phyloP scores from a whole-genome alignment of 2,329 filamentous ascomycete species.

The Nannizzia gypsea region DNA sequence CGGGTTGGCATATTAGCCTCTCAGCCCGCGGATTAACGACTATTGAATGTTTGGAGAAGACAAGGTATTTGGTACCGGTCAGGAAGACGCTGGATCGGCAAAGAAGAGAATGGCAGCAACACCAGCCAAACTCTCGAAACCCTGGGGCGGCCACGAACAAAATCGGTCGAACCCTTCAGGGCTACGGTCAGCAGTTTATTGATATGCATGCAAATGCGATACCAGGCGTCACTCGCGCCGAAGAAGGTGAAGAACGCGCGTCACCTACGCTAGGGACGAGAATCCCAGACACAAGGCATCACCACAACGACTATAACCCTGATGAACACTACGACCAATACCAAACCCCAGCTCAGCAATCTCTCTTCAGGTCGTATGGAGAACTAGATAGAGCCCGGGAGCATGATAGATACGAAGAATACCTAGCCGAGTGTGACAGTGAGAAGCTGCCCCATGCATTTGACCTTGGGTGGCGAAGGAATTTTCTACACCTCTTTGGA shows the following conservation, averaged over 20 bases:
- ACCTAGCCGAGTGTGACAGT: conserved; percentile 81
- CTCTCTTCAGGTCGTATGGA: conserved; percentile 38
- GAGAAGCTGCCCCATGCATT: conserved; percentile 86
- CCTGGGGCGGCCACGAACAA: conserved; percentile 23
- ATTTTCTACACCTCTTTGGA: conserved; percentile 73
- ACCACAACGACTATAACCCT: conserved; percentile 10
- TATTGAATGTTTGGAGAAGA: conserved; percentile 93
- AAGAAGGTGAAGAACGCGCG: conserved; percentile 61
- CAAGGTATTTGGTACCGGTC: conserved; percentile 75
- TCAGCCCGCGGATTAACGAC: conserved; percentile 74
- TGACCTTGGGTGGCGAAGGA: conserved; percentile 71
- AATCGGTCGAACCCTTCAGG: conserved; percentile 39
- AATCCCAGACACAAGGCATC: not conserved
- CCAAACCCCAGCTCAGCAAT: conserved; percentile 36
- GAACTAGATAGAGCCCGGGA: conserved; percentile 53
- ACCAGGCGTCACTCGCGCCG: conserved; percentile 65
- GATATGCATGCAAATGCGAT: conserved; percentile 73
- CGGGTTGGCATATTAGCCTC: conserved; percentile 79
- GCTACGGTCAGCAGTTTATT: conserved; percentile 59
- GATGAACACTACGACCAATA: conserved; percentile 12
- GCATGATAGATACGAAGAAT: conserved; percentile 58
- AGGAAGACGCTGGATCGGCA: conserved; percentile 57
- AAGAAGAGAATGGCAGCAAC: conserved; percentile 37
- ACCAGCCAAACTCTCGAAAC: conserved; percentile 6
- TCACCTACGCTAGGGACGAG: conserved; percentile 22